A percentile compares a stretch with the other conserved stretches of the same genome.
phyloP scores from a whole-genome alignment of 805 yeast genomes.

The Teunomyces stri region DNA sequence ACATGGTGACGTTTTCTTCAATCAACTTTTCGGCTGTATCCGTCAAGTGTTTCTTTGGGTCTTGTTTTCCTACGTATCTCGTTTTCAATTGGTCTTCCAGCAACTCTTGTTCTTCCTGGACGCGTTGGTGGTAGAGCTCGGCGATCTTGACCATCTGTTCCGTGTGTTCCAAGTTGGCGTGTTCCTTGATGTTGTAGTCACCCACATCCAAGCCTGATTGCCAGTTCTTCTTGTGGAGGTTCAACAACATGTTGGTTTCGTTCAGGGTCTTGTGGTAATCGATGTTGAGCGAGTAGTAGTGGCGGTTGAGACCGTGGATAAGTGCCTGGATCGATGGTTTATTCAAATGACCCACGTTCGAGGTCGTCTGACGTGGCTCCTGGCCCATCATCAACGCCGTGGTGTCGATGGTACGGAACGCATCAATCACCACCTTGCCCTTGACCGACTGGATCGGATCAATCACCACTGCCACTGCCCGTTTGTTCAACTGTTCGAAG shows the following conservation, averaged over 20 bases:
- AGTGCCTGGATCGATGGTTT: constrained; percentile 96
- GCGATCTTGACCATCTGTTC: constrained; percentile 86
- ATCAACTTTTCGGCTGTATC: constrained; percentile 83
- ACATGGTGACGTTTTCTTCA: constrained; percentile 86
- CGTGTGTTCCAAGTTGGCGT: constrained; percentile 68
- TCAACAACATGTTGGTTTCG: constrained; percentile 91
- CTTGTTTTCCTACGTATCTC: constrained; percentile 96
- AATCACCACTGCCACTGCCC: constrained; percentile 97
- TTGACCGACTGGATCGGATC: constrained; percentile 98
- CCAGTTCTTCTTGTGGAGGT: constrained; percentile 95
- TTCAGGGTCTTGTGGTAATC: constrained; percentile 89
- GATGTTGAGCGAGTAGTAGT: constrained; percentile 91
- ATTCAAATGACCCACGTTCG: constrained; percentile 90
- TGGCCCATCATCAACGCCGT: constrained; percentile 89
- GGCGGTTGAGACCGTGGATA: constrained; percentile 95
- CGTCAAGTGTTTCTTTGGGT: constrained; percentile 94
- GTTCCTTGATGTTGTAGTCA: constrained; percentile 76
- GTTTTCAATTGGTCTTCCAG: constrained; percentile 87
- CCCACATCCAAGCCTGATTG: constrained; percentile 80
- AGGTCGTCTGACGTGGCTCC: constrained; percentile 97
- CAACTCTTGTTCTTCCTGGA: constrained; percentile 87
- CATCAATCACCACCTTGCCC: constrained; percentile 98
- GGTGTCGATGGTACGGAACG: constrained; percentile 90
- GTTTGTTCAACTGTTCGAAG: constrained; percentile 89
- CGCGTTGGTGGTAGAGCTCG: constrained; percentile 82